phyloP scores from a whole-genome alignment of 306 rosid genomes.

The Dryas alaskensis region DNA sequence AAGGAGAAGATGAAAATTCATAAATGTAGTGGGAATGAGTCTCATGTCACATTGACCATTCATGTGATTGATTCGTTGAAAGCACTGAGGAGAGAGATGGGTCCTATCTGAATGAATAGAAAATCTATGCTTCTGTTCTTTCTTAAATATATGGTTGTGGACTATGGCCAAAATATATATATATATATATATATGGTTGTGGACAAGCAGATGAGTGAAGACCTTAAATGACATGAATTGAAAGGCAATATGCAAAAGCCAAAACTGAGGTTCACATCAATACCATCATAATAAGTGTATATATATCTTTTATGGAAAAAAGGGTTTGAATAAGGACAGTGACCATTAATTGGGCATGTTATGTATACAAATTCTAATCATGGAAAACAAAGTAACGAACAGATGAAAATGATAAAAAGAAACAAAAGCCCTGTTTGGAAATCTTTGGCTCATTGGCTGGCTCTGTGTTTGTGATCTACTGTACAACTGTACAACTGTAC shows the following conservation, averaged over 20 bases:
- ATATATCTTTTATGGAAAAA: not conserved
- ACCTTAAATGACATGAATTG: not conserved
- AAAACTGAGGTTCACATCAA: not conserved
- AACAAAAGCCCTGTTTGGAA: not conserved
- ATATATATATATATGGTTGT: not conserved
- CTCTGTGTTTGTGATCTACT: not conserved
- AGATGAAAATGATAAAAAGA: not conserved
- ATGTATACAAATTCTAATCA: slow-evolving; percentile 1
- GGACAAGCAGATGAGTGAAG: not conserved
- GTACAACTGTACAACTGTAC: not conserved
- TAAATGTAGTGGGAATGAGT: slow-evolving; percentile 17
- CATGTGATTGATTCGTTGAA: slow-evolving; percentile 43
- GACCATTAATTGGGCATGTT: not conserved
- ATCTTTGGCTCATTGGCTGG: not conserved
- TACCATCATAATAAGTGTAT: not conserved
- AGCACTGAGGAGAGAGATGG: slow-evolving; percentile 19
- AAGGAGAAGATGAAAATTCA: not conserved
- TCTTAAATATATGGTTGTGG: too few relatives aligned
- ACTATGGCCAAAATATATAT: too few relatives aligned
- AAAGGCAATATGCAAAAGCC: not conserved
- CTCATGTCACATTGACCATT: slow-evolving; percentile 49
- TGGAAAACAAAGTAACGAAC: not conserved
- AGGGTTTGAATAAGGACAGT: not conserved
- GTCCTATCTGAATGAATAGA: not conserved
- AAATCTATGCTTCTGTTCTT: not conserved